Evolutionary conservation across 805 yeast genomes (phyloP).

Genomic region (Candida krabiensis): DNA sequence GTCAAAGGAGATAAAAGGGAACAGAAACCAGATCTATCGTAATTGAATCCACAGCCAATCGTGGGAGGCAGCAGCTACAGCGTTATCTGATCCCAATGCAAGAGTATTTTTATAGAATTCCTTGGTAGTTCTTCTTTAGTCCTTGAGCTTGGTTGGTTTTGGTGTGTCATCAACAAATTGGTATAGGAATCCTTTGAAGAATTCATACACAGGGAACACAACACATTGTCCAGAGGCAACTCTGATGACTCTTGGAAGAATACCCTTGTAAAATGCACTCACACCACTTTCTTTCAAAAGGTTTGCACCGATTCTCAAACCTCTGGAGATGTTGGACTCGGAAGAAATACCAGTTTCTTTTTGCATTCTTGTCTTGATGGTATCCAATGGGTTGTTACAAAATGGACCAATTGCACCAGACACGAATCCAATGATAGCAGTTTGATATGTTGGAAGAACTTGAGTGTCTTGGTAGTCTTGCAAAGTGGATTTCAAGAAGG

Average conservation of each 20-base stretch:
- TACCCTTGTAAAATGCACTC: slow-evolving; percentile 90
- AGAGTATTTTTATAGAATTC: not conserved
- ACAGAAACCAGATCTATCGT: too few relatives aligned
- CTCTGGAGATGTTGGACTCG: slow-evolving; percentile 71
- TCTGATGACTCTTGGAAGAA: slow-evolving; percentile 98
- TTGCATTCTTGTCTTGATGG: slow-evolving; percentile 95
- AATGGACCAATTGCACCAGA: slow-evolving; percentile 98
- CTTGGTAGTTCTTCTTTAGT: slow-evolving; percentile 2
- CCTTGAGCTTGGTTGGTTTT: slow-evolving; percentile 16
- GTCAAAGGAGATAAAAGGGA: too few relatives aligned
- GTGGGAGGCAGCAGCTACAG: too few relatives aligned
- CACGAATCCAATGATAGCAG: slow-evolving; percentile 83
- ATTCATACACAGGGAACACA: slow-evolving; percentile 95
- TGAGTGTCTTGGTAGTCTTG: slow-evolving; percentile 57
- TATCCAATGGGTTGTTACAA: slow-evolving; percentile 96
- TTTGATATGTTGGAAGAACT: slow-evolving; percentile 88
- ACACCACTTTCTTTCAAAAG: slow-evolving; percentile 88
- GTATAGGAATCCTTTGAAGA: slow-evolving; percentile 67
- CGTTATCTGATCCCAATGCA: not conserved
- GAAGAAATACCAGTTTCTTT: slow-evolving; percentile 72
- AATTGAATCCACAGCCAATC: too few relatives aligned
- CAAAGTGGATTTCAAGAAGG: slow-evolving; percentile 72
- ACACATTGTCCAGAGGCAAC: slow-evolving; percentile 99
- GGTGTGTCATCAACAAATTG: slow-evolving; percentile 29
- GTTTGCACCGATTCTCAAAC: slow-evolving; percentile 75